phyloP scores from a whole-genome alignment of 768 basidiomycete species.

The Coprinopsis cinerea region DNA sequence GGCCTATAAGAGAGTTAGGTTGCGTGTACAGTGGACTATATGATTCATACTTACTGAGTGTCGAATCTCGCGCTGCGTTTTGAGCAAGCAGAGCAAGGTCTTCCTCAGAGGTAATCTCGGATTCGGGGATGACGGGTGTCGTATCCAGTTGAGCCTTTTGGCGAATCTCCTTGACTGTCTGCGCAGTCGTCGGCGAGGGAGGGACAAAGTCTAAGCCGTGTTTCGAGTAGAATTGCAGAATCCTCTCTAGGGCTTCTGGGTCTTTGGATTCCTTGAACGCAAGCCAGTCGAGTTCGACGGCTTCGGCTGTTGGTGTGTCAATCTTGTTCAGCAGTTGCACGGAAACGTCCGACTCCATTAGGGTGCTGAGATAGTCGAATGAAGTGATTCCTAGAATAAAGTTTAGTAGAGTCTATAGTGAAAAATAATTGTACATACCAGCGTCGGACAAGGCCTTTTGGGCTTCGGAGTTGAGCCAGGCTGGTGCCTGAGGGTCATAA shows the following conservation, averaged over 20 bases:
- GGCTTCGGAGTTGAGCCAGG: slow-evolving; percentile 5
- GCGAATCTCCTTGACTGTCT: background rate
- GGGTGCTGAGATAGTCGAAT: slow-evolving; percentile 6
- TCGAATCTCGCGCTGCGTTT: slow-evolving; percentile 3
- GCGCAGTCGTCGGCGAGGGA: background rate
- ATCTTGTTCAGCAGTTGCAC: slow-evolving; percentile 4
- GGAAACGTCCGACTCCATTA: slow-evolving; percentile 10
- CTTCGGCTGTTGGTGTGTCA: slow-evolving; percentile 1
- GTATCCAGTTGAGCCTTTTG: slow-evolving; percentile 1
- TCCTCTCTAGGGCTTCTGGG: background rate
- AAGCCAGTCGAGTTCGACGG: slow-evolving; percentile 6
- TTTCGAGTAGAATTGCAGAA: slow-evolving; percentile 9
- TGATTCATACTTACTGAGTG: background rate
- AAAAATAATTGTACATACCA: background rate
- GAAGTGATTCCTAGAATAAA: background rate
- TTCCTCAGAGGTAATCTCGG: background rate
- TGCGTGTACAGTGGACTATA: background rate
- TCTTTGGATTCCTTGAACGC: background rate
- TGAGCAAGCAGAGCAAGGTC: background rate
- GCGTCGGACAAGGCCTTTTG: background rate
- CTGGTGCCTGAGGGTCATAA: background rate
- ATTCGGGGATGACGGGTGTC: slow-evolving; percentile 4
- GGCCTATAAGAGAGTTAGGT: background rate
- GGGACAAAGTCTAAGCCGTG: slow-evolving; percentile 8
- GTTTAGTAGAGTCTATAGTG: background rate